These are phyloP conservation scores for Sindora glabra DNA, from an alignment of 306 rosid species.

Conservation along the genomic window DNA sequence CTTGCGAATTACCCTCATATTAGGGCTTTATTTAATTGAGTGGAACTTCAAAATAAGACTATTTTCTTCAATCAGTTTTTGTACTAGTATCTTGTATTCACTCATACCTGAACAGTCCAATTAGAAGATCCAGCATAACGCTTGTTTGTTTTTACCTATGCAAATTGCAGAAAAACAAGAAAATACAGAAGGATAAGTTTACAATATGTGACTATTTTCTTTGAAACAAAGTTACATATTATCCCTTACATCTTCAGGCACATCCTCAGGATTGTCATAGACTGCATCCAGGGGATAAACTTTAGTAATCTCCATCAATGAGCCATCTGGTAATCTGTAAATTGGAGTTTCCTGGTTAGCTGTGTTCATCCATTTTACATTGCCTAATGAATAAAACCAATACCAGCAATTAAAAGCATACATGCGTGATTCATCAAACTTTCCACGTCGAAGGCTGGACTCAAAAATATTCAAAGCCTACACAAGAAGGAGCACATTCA, in stretches of 20 bases:
- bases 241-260: slow-evolving; percentile 83
- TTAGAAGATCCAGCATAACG: slow-evolving; percentile 89
- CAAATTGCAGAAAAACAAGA: not conserved
- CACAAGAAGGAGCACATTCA: slow-evolving; percentile 14
- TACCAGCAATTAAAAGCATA: slow-evolving; percentile 20
- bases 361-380: not conserved
- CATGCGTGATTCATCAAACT: slow-evolving; percentile 85
- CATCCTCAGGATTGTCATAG: slow-evolving; percentile 78
- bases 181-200: not conserved
- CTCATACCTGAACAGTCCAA: slow-evolving; percentile 91
- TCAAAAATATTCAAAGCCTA: slow-evolving; percentile 94
- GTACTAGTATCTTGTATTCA: too few species aligned
- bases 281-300: slow-evolving; percentile 94
- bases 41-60: too few species aligned
- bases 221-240: not conserved
- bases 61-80: too few species aligned
- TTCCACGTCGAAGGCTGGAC: slow-evolving; percentile 89
- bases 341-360: slow-evolving; percentile 12
- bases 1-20: too few species aligned
- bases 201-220: not conserved
- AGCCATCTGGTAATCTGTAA: slow-evolving; percentile 84
- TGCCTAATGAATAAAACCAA: not conserved
- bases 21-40: too few species aligned
- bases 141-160: slow-evolving; percentile 73
- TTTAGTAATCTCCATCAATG: slow-evolving; percentile 81